Evolutionary conservation across 1,284 basidiomycete genomes (phyloP).

Genomic region (Rhodotorula sp.): DNA sequence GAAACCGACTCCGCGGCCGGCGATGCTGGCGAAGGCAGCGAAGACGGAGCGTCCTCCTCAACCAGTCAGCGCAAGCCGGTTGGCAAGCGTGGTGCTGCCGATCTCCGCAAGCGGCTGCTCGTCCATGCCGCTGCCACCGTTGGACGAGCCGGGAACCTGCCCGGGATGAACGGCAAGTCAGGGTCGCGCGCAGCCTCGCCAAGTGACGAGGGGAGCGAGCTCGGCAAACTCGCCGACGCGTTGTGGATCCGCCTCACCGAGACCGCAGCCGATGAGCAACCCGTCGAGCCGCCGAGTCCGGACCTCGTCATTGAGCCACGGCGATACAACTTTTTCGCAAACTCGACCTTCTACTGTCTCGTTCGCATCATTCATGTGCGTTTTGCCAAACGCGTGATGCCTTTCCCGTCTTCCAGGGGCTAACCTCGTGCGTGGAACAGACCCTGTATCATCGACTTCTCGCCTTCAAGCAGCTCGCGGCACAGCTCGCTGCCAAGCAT

Average conservation of each 20-base stretch:
- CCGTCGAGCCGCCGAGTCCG: conserved; percentile 13
- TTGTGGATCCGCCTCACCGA: conserved; percentile 36
- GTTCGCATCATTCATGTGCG: conserved; percentile 81
- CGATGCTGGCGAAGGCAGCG: conserved; percentile 6
- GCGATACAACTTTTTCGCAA: conserved; percentile 69
- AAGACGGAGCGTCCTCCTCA: neutral
- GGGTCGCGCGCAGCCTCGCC: neutral
- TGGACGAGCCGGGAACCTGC: neutral
- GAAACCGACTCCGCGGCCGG: conserved; percentile 44
- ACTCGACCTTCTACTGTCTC: conserved; percentile 88
- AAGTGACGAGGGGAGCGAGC: conserved; percentile 40
- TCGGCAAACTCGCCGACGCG: conserved; percentile 27
- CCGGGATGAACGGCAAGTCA: conserved; percentile 1
- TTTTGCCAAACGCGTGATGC: neutral
- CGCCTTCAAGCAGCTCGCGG: conserved; percentile 69
- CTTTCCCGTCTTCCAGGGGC: conserved; percentile 10
- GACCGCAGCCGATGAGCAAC: conserved; percentile 37
- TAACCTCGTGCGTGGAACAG: conserved; percentile 52
- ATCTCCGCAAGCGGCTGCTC: conserved; percentile 72
- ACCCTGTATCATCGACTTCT: conserved; percentile 79
- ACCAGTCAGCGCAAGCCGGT: neutral
- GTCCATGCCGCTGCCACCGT: conserved; percentile 54
- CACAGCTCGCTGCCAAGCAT: conserved; percentile 50
- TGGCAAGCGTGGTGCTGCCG: conserved; percentile 55
- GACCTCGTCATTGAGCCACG: conserved; percentile 27